Percentiles rank a stretch among this genome's conserved stretches.
Conservation (phyloP, 257 asterid species). For the Ehretia macrophylla region DNA sequence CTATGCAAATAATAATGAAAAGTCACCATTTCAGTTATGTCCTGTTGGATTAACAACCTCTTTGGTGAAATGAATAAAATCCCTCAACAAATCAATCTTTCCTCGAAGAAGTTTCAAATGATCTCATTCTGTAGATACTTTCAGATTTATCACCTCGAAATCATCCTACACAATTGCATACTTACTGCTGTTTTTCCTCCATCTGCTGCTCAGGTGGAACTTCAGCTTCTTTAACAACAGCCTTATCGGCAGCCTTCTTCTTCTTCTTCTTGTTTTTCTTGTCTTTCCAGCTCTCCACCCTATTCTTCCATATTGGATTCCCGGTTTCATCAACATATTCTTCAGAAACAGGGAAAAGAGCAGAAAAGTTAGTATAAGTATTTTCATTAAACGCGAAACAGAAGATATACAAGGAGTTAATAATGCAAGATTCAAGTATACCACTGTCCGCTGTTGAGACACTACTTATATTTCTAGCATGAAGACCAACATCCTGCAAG, state of each 20-base stretch:
- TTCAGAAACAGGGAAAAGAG: conserved; percentile 21
- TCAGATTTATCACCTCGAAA: conserved; percentile 35
- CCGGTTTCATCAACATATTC: conserved; percentile 76
- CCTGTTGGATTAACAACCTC: too few relatives aligned
- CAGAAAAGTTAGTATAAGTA: conserved; percentile 10
- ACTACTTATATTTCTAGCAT: conserved; percentile 82
- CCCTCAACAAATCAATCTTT: too few relatives aligned
- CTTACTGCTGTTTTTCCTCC: conserved; percentile 81
- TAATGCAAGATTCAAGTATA: conserved; percentile 13
- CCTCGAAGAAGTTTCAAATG: too few relatives aligned
- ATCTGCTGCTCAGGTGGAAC: conserved; percentile 68
- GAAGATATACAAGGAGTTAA: neutral
- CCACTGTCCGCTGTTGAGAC: conserved; percentile 95
- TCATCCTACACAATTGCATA: conserved; percentile 1
- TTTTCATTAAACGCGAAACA: neutral
- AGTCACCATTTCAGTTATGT: too few relatives aligned
- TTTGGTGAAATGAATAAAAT: too few relatives aligned
- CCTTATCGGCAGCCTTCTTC: conserved; percentile 30
- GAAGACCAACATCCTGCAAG: conserved; percentile 73
- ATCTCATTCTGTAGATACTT: too few relatives aligned
- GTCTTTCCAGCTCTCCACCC: conserved; percentile 98
- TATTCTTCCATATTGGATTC: conserved; percentile 96
- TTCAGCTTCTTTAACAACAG: conserved; percentile 43
- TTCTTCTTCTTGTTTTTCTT: conserved; percentile 79
- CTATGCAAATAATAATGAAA: too few relatives aligned